phyloP scores from a whole-genome alignment of 140 eudicot species.

The Anethum foeniculum region DNA sequence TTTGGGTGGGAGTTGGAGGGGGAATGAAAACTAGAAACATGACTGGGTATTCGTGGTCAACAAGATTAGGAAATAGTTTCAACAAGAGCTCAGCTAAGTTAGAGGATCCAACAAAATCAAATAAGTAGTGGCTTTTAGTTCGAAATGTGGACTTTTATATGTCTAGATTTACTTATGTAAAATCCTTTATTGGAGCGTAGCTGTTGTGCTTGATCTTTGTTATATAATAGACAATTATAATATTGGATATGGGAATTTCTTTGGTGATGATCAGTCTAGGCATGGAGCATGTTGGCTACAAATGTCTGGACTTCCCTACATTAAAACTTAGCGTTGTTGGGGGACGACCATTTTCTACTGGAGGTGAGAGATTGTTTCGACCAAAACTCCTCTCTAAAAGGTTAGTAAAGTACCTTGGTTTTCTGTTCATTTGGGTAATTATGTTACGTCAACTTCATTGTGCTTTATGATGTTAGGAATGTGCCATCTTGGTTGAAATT shows the following conservation, averaged over 20 bases:
- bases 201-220: conserved; percentile 6
- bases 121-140: not conserved
- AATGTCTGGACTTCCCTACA: conserved; percentile 56
- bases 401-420: conserved; percentile 21
- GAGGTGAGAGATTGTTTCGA: conserved; percentile 60
- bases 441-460: not conserved
- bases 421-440: not conserved
- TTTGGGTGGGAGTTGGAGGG: not conserved
- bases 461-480: not conserved
- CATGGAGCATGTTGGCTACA: conserved; percentile 83
- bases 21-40: not conserved
- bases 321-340: conserved; percentile 78
- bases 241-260: conserved; percentile 3
- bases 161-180: not conserved
- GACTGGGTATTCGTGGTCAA: not conserved
- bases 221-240: conserved; percentile 9
- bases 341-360: conserved; percentile 91
- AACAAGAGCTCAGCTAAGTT: not conserved
- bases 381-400: conserved; percentile 69
- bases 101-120: not conserved
- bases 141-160: not conserved
- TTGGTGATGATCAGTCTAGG: conserved; percentile 55
- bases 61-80: not conserved
- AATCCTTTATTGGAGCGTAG: not conserved
- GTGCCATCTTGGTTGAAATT: not conserved